Evolutionary conservation across 441 rosid species (phyloP).

Genomic region (Eruca vesicaria): DNA sequence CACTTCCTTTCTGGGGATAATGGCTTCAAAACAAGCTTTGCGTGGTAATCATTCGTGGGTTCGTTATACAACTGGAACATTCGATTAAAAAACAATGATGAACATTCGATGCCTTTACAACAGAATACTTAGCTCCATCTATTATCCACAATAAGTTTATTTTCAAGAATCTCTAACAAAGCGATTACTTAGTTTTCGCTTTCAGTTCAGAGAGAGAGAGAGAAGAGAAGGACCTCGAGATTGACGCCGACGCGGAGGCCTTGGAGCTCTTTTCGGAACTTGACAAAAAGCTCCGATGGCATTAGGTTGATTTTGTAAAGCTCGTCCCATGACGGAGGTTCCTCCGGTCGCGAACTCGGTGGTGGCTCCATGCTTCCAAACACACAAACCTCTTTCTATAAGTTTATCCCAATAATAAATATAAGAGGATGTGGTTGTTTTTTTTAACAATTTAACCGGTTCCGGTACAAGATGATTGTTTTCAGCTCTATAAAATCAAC

Average conservation of each 20-base stretch:
- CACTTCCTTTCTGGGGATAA: conserved; percentile 66
- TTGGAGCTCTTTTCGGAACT: conserved; percentile 82
- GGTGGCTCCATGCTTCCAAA: conserved; percentile 26
- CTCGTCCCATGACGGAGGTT: conserved; percentile 84
- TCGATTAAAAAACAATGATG: neutral
- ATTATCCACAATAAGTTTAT: neutral
- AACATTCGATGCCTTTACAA: neutral
- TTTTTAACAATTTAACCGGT: no score
- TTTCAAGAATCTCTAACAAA: neutral
- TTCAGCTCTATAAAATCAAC: no score
- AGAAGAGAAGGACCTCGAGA: conserved; percentile 54
- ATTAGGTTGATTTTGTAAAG: conserved; percentile 67
- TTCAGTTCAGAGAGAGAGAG: neutral
- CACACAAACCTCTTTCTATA: neutral
- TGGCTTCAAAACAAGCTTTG: conserved; percentile 87
- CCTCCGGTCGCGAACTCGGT: conserved; percentile 40
- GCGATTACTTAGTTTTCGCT: neutral
- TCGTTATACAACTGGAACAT: conserved; percentile 70
- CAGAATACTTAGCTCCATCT: neutral
- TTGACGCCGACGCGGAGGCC: conserved; percentile 89
- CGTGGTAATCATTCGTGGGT: conserved; percentile 78
- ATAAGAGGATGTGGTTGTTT: no score
- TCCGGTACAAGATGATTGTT: no score
- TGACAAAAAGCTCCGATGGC: conserved; percentile 82
- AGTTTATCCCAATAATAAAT: no score